Conservation (phyloP, 2,329 filamentous ascomycete species). For the Diaporthe citri region DNA sequence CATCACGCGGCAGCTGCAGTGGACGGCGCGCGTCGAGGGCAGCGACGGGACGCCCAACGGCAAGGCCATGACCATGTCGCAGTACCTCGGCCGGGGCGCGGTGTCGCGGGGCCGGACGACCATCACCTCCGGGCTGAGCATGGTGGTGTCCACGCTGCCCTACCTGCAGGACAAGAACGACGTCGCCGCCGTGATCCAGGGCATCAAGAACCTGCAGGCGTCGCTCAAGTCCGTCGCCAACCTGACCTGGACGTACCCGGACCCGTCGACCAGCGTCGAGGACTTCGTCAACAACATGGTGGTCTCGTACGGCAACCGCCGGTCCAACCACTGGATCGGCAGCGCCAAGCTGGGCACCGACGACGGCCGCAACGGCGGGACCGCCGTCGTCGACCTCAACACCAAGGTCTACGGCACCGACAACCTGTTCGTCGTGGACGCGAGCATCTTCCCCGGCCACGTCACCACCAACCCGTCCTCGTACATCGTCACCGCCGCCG, state of each 20-base stretch:
- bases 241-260: constrained; percentile 69
- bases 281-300: constrained; percentile 64
- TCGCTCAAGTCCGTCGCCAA: constrained; percentile 65
- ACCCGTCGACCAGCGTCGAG: constrained; percentile 63
- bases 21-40: constrained; percentile 66
- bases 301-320: constrained; percentile 38
- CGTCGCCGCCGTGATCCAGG: constrained; percentile 72
- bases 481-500: constrained; percentile 37
- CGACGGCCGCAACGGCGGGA: constrained; percentile 37
- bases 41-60: constrained; percentile 45
- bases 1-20: constrained; percentile 73
- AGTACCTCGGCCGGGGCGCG: constrained; percentile 74
- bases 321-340: constrained; percentile 41
- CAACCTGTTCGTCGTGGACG: constrained; percentile 41
- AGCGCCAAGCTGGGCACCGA: constrained; percentile 40
- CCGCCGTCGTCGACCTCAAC: constrained; percentile 40
- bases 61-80: constrained; percentile 64
- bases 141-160: constrained; percentile 69
- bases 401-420: constrained; percentile 40
- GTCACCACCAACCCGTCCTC: constrained; percentile 39
- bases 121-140: constrained; percentile 69
- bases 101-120: constrained; percentile 72
- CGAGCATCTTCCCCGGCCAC: constrained; percentile 39
- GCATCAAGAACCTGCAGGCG: constrained; percentile 71
- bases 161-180: constrained; percentile 72